Percentiles rank a stretch among this genome's conserved stretches.
Conservation (phyloP, 2,329 filamentous ascomycete genomes). For the Leptographium radiaticola region DNA sequence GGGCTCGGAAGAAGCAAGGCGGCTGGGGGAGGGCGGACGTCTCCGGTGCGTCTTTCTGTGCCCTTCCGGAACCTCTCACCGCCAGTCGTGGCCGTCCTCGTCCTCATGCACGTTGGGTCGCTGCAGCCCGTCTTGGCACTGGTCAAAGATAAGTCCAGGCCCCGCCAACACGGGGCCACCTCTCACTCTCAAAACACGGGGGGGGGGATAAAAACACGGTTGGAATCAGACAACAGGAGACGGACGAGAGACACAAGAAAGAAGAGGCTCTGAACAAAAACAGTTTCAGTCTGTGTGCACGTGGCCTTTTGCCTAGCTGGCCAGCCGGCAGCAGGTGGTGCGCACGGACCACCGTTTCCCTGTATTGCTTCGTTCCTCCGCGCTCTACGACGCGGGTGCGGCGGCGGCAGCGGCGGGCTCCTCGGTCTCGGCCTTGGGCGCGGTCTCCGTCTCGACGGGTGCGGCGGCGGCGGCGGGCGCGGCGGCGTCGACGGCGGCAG, state of each 20-base stretch:
- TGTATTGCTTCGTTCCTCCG: background rate
- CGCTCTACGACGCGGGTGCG: constrained; percentile 41
- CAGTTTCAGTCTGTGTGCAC: background rate
- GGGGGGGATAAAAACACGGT: background rate
- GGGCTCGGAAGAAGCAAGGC: background rate
- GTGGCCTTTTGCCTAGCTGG: background rate
- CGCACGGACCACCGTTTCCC: background rate
- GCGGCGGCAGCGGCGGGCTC: constrained; percentile 22
- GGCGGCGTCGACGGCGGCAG: constrained; percentile 36
- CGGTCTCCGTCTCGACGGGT: constrained; percentile 36
- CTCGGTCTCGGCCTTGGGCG: constrained; percentile 30
- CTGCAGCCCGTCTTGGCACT: background rate
- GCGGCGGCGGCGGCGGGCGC: background rate
- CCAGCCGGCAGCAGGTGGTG: background rate
- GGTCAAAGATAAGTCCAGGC: background rate
- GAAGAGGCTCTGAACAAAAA: background rate
- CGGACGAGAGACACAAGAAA: background rate
- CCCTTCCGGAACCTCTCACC: background rate
- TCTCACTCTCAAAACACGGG: background rate
- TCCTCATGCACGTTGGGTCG: background rate
- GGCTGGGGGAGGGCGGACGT: background rate
- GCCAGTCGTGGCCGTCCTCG: too few relatives aligned
- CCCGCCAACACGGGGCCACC: background rate
- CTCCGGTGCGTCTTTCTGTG: background rate
- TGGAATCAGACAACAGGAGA: background rate